Evolutionary conservation across 2,329 filamentous ascomycete genomes (phyloP).

Genomic region (Calonectria crousiana): DNA sequence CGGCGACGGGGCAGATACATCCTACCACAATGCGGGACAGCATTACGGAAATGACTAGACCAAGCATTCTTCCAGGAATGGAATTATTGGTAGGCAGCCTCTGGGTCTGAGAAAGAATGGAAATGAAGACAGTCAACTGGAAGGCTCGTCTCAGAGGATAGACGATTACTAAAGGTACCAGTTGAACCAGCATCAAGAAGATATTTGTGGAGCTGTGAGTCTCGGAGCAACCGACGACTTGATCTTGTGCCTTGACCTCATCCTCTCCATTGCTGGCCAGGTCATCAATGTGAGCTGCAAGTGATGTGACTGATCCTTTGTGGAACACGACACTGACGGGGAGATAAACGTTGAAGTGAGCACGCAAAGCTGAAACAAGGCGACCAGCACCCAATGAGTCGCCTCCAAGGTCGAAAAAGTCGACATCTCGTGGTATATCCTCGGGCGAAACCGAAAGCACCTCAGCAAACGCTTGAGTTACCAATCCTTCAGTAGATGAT

Average conservation of each 20-base stretch:
- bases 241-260: conserved; percentile 11
- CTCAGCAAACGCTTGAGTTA: conserved; percentile 59
- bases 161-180: conserved; percentile 61
- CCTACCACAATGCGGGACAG: conserved; percentile 55
- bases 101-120: conserved; percentile 57
- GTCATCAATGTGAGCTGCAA: conserved; percentile 55
- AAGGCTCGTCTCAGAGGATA: conserved; percentile 64
- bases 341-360: conserved; percentile 60
- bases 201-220: conserved; percentile 63
- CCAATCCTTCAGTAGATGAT: conserved; percentile 50
- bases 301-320: conserved; percentile 56
- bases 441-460: conserved; percentile 55
- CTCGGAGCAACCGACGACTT: conserved; percentile 51
- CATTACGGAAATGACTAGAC: conserved; percentile 59
- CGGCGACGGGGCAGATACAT: conserved; percentile 57
- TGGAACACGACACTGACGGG: conserved; percentile 66
- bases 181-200: conserved; percentile 61
- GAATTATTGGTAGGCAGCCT: conserved; percentile 53
- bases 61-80: conserved; percentile 60
- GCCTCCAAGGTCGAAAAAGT: conserved; percentile 66
- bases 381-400: conserved; percentile 66
- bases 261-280: conserved; percentile 24
- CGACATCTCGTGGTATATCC: conserved; percentile 55
- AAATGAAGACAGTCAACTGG: conserved; percentile 66
- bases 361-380: conserved; percentile 63